phyloP scores from a whole-genome alignment of 495 filamentous ascomycete genomes.

The Penicillium longicatenatum region DNA sequence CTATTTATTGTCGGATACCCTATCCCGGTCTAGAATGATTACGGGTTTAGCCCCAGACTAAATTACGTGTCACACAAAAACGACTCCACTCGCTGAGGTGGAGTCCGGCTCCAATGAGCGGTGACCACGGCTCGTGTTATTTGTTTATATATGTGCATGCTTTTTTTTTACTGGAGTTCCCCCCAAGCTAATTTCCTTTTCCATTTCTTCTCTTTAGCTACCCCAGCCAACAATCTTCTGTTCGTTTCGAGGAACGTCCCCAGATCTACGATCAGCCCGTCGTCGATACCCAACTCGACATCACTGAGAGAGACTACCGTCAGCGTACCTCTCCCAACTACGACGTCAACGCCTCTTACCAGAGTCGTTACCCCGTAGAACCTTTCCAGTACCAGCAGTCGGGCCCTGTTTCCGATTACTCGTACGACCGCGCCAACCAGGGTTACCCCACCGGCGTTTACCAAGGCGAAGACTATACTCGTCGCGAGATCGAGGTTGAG shows the following conservation, averaged over 20 bases:
- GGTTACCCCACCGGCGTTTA: conserved; percentile 31
- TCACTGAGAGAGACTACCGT: conserved; percentile 84
- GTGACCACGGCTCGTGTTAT: conserved; percentile 30
- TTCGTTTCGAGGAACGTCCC: conserved; percentile 55
- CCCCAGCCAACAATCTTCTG: conserved; percentile 55
- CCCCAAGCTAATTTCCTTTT: conserved; percentile 26
- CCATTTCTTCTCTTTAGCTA: conserved; percentile 41
- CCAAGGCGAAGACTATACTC: conserved; percentile 30
- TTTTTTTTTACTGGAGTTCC: conserved; percentile 11
- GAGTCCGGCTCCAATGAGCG: conserved; percentile 29
- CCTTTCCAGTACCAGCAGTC: conserved; percentile 32
- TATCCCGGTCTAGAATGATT: conserved; percentile 29
- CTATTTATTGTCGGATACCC: conserved; percentile 29
- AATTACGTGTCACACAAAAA: conserved; percentile 41
- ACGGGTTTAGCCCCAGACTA: conserved; percentile 37
- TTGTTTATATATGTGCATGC: conserved; percentile 35
- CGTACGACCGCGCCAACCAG: conserved; percentile 34
- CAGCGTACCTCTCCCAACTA: conserved; percentile 71
- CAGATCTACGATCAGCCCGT: conserved; percentile 52
- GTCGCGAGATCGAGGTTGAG: conserved; percentile 51
- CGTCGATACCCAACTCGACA: conserved; percentile 67
- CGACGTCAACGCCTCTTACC: conserved; percentile 61
- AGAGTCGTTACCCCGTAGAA: conserved; percentile 48
- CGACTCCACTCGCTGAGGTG: conserved; percentile 19
- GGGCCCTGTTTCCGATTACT: conserved; percentile 27